A percentile compares a stretch with the other conserved stretches of the same genome.
Conservation (phyloP, 495 filamentous ascomycete genomes). For the Penicillium steckii region DNA sequence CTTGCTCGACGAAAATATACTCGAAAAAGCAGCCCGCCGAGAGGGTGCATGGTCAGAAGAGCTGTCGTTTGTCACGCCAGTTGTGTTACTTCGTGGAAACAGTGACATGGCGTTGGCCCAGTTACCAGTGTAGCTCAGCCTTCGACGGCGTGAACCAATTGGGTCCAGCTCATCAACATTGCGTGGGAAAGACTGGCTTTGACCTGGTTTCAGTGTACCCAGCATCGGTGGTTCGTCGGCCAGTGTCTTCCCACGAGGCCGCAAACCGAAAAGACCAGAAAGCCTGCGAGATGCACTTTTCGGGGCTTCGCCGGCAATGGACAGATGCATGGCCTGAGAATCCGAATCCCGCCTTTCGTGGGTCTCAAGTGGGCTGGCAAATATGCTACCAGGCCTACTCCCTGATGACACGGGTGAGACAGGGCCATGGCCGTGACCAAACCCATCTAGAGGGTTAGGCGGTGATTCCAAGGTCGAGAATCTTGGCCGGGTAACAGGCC, state of each 20-base stretch:
- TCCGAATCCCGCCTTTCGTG: slow-evolving; percentile 50
- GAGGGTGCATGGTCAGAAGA: slow-evolving; percentile 46
- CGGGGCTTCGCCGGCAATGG: slow-evolving; percentile 40
- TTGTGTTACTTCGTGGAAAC: slow-evolving; percentile 46
- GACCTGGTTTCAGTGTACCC: slow-evolving; percentile 69
- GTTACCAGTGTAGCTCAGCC: slow-evolving; percentile 63
- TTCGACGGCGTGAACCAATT: slow-evolving; percentile 61
- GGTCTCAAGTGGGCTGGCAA: slow-evolving; percentile 67
- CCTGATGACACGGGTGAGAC: slow-evolving; percentile 71
- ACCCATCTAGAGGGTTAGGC: slow-evolving; percentile 31
- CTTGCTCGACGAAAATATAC: slow-evolving; percentile 44
- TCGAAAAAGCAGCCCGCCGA: slow-evolving; percentile 43
- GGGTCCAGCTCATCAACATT: slow-evolving; percentile 66
- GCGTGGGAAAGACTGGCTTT: slow-evolving; percentile 82
- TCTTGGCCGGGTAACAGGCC: slow-evolving; percentile 36
- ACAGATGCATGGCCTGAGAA: slow-evolving; percentile 32
- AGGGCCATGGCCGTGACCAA: slow-evolving; percentile 52
- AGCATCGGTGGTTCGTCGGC: slow-evolving; percentile 68
- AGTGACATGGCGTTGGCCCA: slow-evolving; percentile 59
- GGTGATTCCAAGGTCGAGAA: slow-evolving; percentile 39
- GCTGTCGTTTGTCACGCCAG: slow-evolving; percentile 40
- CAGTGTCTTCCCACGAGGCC: slow-evolving; percentile 67
- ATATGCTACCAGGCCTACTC: slow-evolving; percentile 59
- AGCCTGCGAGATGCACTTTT: slow-evolving; percentile 54
- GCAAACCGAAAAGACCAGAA: slow-evolving; percentile 63